Evolutionary conservation across 306 rosid species (phyloP).

Genomic region (Alnus glutinosa): DNA sequence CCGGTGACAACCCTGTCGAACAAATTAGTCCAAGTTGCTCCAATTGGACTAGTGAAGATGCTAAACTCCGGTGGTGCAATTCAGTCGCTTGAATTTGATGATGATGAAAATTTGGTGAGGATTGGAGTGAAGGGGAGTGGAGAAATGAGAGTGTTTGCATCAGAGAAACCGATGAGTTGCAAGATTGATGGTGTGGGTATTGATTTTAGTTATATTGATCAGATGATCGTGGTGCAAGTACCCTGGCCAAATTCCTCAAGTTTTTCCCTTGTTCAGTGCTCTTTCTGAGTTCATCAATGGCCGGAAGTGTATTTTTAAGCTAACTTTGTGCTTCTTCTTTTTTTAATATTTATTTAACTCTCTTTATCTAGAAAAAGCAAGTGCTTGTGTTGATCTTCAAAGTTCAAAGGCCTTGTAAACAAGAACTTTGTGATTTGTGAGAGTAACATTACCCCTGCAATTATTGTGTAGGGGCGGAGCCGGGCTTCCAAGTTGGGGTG

Average conservation of each 20-base stretch:
- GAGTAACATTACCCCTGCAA: no score
- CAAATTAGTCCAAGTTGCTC: conserved; percentile 48
- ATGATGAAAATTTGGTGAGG: conserved; percentile 33
- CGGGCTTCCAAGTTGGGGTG: no score
- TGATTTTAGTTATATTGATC: conserved; percentile 49
- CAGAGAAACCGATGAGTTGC: conserved; percentile 52
- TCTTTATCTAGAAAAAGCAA: no score
- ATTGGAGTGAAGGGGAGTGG: conserved; percentile 56
- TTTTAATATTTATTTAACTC: background rate
- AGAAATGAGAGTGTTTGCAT: conserved; percentile 56
- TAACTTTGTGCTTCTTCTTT: background rate
- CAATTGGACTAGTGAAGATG: conserved; percentile 74
- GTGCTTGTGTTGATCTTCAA: no score
- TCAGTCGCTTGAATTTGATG: conserved; percentile 42
- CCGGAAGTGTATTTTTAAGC: no score
- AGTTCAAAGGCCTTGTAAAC: no score
- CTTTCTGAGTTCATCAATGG: conserved; percentile 35
- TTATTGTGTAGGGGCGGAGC: no score
- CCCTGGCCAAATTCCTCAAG: conserved; percentile 47
- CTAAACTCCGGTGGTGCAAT: conserved; percentile 69
- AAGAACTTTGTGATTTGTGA: background rate
- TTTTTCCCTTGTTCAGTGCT: conserved; percentile 46
- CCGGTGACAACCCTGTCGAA: conserved; percentile 36
- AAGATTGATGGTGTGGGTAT: conserved; percentile 48
- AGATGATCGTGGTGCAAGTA: conserved; percentile 47